Percentiles rank a stretch among this genome's conserved stretches.
Evolutionary conservation across 2,329 filamentous ascomycete species (phyloP).

Genomic region (Paraphaeosphaeria sporulosa): DNA sequence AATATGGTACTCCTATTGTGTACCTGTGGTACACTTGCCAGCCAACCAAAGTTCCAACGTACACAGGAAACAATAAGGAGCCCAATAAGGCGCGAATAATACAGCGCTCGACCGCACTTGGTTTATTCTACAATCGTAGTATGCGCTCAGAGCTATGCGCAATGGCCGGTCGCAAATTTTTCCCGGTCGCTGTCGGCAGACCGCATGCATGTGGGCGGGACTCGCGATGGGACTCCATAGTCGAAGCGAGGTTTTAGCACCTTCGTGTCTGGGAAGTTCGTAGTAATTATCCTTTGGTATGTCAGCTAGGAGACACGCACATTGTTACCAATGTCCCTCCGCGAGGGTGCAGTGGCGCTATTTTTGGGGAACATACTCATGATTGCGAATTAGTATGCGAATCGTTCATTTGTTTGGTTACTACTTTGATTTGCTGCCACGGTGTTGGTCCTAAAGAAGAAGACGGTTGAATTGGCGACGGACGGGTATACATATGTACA

Average conservation of each 20-base stretch:
- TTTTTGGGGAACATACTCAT: neutral
- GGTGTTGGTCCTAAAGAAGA: neutral
- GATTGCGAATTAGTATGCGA: neutral
- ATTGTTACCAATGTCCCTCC: neutral
- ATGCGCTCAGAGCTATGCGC: neutral
- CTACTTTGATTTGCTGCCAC: too few species aligned
- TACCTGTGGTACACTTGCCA: neutral
- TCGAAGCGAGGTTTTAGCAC: neutral
- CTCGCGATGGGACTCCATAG: neutral
- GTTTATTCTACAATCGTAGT: neutral
- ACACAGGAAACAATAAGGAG: neutral
- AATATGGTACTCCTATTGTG: neutral
- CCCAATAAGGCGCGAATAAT: neutral
- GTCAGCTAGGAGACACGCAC: neutral
- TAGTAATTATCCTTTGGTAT: neutral
- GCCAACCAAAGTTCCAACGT: neutral
- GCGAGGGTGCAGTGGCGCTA: neutral
- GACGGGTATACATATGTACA: neutral
- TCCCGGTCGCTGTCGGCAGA: conserved; percentile 8
- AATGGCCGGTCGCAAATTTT: neutral
- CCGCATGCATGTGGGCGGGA: conserved; percentile 8
- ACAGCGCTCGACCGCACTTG: neutral
- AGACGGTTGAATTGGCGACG: neutral
- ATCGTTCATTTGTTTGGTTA: too few species aligned
- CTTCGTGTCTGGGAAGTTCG: neutral